Percentiles rank a stretch among this genome's conserved stretches.
Conservation (phyloP, 371 early-diverging fungal genomes). For the Capillidium rhysosporum region DNA sequence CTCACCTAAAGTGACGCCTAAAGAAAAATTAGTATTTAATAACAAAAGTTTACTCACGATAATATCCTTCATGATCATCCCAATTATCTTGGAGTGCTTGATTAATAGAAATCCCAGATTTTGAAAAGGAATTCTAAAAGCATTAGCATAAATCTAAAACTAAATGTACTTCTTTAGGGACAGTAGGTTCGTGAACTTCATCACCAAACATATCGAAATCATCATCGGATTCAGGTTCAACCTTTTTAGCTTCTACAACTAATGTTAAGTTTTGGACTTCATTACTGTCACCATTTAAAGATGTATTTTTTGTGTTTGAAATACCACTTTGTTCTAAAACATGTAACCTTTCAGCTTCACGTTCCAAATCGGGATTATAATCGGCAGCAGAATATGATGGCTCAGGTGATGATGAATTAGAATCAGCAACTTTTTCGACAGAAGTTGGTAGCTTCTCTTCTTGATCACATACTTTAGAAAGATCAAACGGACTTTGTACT, state of each 20-base stretch:
- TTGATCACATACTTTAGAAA: background rate
- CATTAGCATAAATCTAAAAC: slow-evolving; percentile 17
- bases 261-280: slow-evolving; percentile 9
- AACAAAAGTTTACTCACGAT: slow-evolving; percentile 34
- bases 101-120: slow-evolving; percentile 18
- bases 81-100: slow-evolving; percentile 60
- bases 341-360: slow-evolving; percentile 19
- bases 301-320: slow-evolving; percentile 22
- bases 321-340: slow-evolving; percentile 10
- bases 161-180: no score
- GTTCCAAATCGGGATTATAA: slow-evolving; percentile 41
- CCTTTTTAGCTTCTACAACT: slow-evolving; percentile 12
- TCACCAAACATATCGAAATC: slow-evolving; percentile 42
- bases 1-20: slow-evolving; percentile 41
- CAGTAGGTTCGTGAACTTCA: slow-evolving; percentile 15
- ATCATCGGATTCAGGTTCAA: slow-evolving; percentile 19
- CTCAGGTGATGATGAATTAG: slow-evolving; percentile 7
- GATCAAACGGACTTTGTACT: background rate
- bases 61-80: slow-evolving; percentile 95
- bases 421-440: slow-evolving; percentile 1
- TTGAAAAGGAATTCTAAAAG: slow-evolving; percentile 12
- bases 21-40: background rate
- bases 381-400: slow-evolving; percentile 41
- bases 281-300: slow-evolving; percentile 30
- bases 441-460: background rate